Conservation (phyloP, 345 rosid genomes). For the Hibiscus trionum region DNA sequence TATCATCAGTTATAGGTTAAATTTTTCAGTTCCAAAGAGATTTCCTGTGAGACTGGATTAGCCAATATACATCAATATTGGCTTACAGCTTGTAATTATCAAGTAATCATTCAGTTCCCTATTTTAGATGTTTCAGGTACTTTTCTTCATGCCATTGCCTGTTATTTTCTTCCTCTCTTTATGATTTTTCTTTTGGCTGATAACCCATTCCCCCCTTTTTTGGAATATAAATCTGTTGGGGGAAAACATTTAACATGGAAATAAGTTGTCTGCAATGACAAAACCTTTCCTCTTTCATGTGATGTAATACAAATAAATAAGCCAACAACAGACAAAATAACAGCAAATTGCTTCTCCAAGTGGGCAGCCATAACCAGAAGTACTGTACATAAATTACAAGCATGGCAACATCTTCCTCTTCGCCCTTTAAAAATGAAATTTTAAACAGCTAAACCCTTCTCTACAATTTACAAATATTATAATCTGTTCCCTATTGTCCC, state of each 20-base stretch:
- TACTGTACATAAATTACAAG: slow-evolving; percentile 37
- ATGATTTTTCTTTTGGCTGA: no score
- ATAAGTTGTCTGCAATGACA: not conserved
- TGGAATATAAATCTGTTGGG: no score
- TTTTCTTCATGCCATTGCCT: no score
- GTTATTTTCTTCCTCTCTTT: no score
- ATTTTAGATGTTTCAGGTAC: no score
- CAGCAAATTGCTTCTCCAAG: slow-evolving; percentile 4
- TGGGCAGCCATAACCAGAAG: slow-evolving; percentile 7
- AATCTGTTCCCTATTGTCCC: slow-evolving; percentile 21
- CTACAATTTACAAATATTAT: slow-evolving; percentile 40
- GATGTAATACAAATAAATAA: not conserved
- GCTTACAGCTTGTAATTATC: no score
- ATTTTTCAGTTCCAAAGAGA: not conserved
- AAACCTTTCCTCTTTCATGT: not conserved
- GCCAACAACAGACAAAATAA: not conserved
- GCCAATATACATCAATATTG: no score
- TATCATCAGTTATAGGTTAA: not conserved
- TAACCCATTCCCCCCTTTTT: no score
- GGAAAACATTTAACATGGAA: not conserved
- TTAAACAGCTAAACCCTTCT: slow-evolving; percentile 14
- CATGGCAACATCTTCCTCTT: slow-evolving; percentile 17
- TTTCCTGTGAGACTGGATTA: not conserved
- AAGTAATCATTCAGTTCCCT: no score
- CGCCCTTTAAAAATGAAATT: slow-evolving; percentile 24